Evolutionary conservation across 2,329 filamentous ascomycete genomes (phyloP).

Genomic region (Dissoconium aciculare): DNA sequence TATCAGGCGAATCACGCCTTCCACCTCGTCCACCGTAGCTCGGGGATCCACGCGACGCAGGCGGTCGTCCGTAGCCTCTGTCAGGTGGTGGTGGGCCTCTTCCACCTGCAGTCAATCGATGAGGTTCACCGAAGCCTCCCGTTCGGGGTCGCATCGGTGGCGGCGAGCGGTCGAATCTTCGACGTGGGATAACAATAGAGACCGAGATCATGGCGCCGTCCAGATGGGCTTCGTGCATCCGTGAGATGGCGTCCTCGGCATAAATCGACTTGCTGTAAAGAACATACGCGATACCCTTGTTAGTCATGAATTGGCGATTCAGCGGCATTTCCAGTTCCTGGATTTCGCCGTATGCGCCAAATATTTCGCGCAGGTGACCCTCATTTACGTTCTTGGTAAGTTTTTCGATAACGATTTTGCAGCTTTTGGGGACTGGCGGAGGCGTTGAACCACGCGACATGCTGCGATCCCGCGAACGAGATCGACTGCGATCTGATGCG

Average conservation of each 20-base stretch:
- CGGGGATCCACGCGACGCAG: conserved; percentile 15
- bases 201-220: conserved; percentile 74
- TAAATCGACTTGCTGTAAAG: background rate
- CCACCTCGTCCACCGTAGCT: conserved; percentile 9
- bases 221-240: conserved; percentile 90
- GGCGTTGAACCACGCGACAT: conserved; percentile 9
- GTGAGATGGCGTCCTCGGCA: conserved; percentile 31
- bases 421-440: conserved; percentile 13
- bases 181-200: conserved; percentile 71
- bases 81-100: conserved; percentile 12
- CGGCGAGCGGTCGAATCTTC: conserved; percentile 68
- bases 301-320: conserved; percentile 72
- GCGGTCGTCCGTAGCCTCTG: conserved; percentile 10
- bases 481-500: conserved; percentile 19
- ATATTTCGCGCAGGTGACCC: conserved; percentile 78
- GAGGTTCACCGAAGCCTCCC: conserved; percentile 31
- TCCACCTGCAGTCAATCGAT: conserved; percentile 12
- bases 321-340: conserved; percentile 79
- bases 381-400: conserved; percentile 91
- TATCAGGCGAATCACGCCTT: conserved; percentile 16
- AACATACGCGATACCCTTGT: conserved; percentile 84
- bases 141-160: conserved; percentile 51
- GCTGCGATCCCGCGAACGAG: conserved; percentile 17
- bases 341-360: conserved; percentile 74
- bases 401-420: conserved; percentile 85